Evolutionary conservation across 78 protist species (phyloP).

Genomic region (Protostelium mycophagum): DNA sequence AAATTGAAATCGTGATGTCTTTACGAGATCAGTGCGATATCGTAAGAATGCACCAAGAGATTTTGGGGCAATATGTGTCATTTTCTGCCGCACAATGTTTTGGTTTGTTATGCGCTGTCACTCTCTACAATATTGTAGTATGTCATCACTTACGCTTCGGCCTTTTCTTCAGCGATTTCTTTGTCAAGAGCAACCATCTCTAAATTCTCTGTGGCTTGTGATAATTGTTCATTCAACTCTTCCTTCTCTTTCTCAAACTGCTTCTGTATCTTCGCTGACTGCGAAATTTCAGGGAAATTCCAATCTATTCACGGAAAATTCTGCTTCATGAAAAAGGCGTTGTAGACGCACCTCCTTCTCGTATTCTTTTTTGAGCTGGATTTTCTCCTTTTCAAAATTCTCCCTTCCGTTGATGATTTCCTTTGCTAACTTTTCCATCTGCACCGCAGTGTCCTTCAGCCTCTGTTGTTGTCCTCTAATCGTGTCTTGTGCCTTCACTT

Average conservation of each 20-base stretch:
- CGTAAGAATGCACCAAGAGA: no score
- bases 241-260: conserved; percentile 31
- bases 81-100: no score
- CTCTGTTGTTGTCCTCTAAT: background rate
- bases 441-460: background rate
- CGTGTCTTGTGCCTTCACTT: background rate
- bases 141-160: conserved; percentile 17
- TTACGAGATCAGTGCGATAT: no score
- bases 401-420: background rate
- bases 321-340: background rate
- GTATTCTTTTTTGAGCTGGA: background rate
- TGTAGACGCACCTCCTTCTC: background rate
- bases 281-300: no score
- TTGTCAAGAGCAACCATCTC: conserved; percentile 39
- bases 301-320: background rate
- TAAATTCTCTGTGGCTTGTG: conserved; percentile 10
- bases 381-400: background rate
- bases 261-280: background rate
- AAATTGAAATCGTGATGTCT: no score
- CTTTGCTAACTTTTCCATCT: background rate
- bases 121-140: no score
- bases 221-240: conserved; percentile 20
- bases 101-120: no score
- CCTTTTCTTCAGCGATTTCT: conserved; percentile 53
- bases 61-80: no score